A percentile compares a stretch with the other conserved stretches of the same genome.
Evolutionary conservation across 2,329 filamentous ascomycete species (phyloP).

Genomic region (Talaromyces funiculosus): DNA sequence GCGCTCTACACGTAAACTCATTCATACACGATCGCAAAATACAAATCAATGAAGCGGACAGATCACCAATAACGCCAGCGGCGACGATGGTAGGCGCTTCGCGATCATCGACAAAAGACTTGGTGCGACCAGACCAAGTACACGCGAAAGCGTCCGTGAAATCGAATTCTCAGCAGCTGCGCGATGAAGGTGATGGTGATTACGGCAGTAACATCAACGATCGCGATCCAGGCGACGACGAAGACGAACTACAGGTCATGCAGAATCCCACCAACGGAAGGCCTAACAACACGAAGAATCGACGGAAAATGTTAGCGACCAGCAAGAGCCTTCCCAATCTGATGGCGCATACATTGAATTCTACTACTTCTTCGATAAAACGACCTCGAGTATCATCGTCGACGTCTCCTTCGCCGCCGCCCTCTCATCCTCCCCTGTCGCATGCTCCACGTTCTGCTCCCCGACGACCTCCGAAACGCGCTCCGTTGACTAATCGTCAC

Average conservation of each 20-base stretch:
- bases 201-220: neutral
- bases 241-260: neutral
- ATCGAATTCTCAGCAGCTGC: neutral
- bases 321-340: conserved; percentile 10
- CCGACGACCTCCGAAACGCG: conserved; percentile 5
- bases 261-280: neutral
- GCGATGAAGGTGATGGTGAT: neutral
- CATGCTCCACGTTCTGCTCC: neutral
- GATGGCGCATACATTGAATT: neutral
- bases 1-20: neutral
- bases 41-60: neutral
- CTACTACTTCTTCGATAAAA: neutral
- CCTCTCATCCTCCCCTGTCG: neutral
- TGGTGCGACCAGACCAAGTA: neutral
- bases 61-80: neutral
- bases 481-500: conserved; percentile 2
- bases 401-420: neutral
- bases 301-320: neutral
- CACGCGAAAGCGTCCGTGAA: neutral
- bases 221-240: neutral
- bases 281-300: neutral
- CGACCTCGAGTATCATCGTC: neutral
- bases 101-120: neutral
- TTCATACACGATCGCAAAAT: neutral
- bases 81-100: conserved; percentile 1